A percentile compares a stretch with the other conserved stretches of the same genome.
Evolutionary conservation across 148 eudicot species (phyloP).

Genomic region (Dysphania ambrosioides): DNA sequence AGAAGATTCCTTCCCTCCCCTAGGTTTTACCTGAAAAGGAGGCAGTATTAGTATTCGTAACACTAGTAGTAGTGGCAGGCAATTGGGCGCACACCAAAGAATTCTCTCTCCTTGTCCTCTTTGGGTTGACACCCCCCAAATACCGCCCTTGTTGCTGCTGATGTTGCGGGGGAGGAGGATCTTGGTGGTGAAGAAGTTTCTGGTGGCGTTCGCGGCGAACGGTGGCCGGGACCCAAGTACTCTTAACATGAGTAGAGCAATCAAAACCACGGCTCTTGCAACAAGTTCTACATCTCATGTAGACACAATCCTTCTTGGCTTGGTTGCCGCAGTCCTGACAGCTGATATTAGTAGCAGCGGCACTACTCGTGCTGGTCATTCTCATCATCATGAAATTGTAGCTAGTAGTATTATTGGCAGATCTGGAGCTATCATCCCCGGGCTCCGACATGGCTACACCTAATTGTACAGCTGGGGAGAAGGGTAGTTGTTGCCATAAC

Average conservation of each 20-base stretch:
- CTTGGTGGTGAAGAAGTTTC: neutral
- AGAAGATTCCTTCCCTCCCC: neutral
- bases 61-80: slow-evolving; percentile 14
- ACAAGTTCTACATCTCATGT: slow-evolving; percentile 44
- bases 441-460: neutral
- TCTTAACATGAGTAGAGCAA: slow-evolving; percentile 39
- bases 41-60: slow-evolving; percentile 25
- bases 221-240: slow-evolving; percentile 41
- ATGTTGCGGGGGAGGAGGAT: too few relatives aligned
- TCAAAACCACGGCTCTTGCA: slow-evolving; percentile 38
- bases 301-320: slow-evolving; percentile 40
- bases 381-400: slow-evolving; percentile 15
- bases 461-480: slow-evolving; percentile 8
- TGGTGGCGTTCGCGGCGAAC: slow-evolving; percentile 36
- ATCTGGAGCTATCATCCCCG: slow-evolving; percentile 9
- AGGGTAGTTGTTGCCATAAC: slow-evolving; percentile 17
- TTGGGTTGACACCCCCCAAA: neutral
- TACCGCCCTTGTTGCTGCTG: neutral
- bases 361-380: neutral
- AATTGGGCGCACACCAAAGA: slow-evolving; percentile 25
- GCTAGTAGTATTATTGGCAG: neutral
- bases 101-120: slow-evolving; percentile 18
- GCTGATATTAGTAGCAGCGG: slow-evolving; percentile 14
- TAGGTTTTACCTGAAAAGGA: slow-evolving; percentile 19
- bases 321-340: slow-evolving; percentile 50